These are phyloP conservation scores for Conringia planisiliqua DNA, from an alignment of 345 rosid species.

Conservation along the genomic window DNA sequence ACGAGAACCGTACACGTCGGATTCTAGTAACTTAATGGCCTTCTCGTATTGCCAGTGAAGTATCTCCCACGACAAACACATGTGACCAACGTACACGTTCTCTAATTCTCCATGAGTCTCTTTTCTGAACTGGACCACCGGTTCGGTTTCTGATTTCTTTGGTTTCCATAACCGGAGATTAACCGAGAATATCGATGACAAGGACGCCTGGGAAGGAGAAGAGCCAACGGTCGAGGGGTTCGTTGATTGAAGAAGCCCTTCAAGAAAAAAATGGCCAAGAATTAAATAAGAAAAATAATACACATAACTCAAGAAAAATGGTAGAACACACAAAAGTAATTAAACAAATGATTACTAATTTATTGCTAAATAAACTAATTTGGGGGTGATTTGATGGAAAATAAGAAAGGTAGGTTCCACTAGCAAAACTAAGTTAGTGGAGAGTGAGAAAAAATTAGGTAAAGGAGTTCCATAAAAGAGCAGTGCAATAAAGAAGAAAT, in stretches of 20 bases:
- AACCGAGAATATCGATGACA: conserved; percentile 55
- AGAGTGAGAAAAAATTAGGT: conserved; percentile 34
- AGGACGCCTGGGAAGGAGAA: conserved; percentile 32
- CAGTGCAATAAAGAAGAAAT: conserved; percentile 29
- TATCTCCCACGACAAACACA: conserved; percentile 97
- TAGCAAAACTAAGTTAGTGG: conserved; percentile 18
- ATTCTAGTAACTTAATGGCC: conserved; percentile 65
- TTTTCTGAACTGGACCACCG: conserved; percentile 48
- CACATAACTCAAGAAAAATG: not conserved
- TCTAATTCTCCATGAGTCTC: conserved; percentile 74
- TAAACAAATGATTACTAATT: not conserved
- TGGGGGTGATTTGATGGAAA: not conserved
- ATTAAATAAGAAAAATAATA: not conserved
- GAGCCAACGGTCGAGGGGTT: conserved; percentile 48
- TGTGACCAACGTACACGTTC: conserved; percentile 85
- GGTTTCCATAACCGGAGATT: conserved; percentile 44
- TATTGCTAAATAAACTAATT: not conserved
- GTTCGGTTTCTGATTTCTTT: conserved; percentile 50
- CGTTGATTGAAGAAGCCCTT: conserved; percentile 74
- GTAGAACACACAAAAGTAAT: not conserved
- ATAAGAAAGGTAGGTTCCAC: conserved; percentile 3
- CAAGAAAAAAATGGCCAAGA: conserved; percentile 6
- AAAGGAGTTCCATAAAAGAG: conserved; percentile 38
- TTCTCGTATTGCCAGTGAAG: conserved; percentile 94
- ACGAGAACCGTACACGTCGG: conserved; percentile 53